Evolutionary conservation across 805 yeast genomes (phyloP).

Genomic region (Candida nonsorbophila): DNA sequence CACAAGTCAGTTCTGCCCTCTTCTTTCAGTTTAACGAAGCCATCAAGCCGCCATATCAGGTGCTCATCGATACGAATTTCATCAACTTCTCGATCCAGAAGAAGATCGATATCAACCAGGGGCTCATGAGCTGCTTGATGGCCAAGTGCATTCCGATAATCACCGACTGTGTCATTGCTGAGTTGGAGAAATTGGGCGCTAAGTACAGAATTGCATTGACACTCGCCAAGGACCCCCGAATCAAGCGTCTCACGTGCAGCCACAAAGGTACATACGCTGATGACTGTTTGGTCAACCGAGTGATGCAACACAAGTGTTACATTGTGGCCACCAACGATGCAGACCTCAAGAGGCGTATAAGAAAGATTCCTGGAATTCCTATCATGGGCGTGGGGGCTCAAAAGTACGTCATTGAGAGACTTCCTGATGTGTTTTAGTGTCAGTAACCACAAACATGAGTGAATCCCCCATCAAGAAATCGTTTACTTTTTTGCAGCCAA

Average conservation of each 20-base stretch:
- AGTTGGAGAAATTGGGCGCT: slow-evolving; percentile 92
- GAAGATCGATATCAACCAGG: slow-evolving; percentile 89
- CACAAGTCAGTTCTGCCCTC: slow-evolving; percentile 93
- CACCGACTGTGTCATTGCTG: slow-evolving; percentile 98
- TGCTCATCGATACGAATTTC: slow-evolving; percentile 92
- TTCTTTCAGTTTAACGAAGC: slow-evolving; percentile 93
- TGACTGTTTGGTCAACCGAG: slow-evolving; percentile 91
- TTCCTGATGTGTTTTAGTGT: slow-evolving; percentile 81
- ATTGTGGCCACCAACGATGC: slow-evolving; percentile 99
- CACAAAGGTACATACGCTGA: slow-evolving; percentile 98
- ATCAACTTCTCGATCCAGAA: slow-evolving; percentile 95
- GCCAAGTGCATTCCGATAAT: slow-evolving; percentile 95
- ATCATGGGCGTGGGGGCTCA: slow-evolving; percentile 95
- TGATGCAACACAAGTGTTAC: slow-evolving; percentile 92
- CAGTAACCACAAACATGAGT: too few relatives aligned
- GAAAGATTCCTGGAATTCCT: slow-evolving; percentile 97
- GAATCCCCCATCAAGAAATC: too few relatives aligned
- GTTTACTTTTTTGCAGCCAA: too few relatives aligned
- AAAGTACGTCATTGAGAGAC: slow-evolving; percentile 85
- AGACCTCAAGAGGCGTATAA: slow-evolving; percentile 84
- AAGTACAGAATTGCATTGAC: slow-evolving; percentile 89
- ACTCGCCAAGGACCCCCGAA: slow-evolving; percentile 90
- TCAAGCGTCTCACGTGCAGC: slow-evolving; percentile 78
- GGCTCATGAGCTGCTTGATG: slow-evolving; percentile 91
- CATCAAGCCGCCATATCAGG: slow-evolving; percentile 97